Base-by-base conservation (phyloP, 2,329 filamentous ascomycete species). In the Phaeoacremonium minimum region DNA sequence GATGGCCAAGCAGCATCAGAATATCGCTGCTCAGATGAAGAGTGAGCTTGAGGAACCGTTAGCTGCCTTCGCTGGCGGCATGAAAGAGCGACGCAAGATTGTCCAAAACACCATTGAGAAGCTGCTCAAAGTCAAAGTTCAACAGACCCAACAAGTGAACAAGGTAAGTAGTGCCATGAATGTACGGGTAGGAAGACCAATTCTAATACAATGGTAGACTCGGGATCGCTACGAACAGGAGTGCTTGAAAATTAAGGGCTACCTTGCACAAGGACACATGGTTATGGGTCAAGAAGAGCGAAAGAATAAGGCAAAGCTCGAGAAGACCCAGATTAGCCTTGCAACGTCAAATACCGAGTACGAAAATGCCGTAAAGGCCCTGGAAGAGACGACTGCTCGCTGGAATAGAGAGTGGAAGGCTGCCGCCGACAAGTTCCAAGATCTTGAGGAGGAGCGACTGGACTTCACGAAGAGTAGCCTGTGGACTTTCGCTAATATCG, bases 321-420 rank as follows among this genome's bases (percentile, higher is more conserved):
- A 98, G 62, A 98, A 98, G 75, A 97, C 93, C 2, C 93, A 98
- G 59, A 93, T 96, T 51, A 94, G 90, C 53, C 76, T 98, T 41
- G 90, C 90, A 1, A 82, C 83, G 7, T 90, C 90, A 42, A 97
- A 94, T 63, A 83, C 80, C 30, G 93, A 97, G 52, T 98, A 98
- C 57, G 91, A 98, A 60, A 79, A 80, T 35, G 89, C 93, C 1
- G 85, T 98, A 41, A 97, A 97, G 61, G 75, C 87, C 2, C 74
- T 98, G 5, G 91, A 98, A 56, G 93, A 97, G 49, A 98, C 93
- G 0, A 98, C 93, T 1, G 85, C 80, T 5, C 77, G 91, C 37
- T 98, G 93, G 93, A 98, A 98, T 57, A 78, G 91, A 51, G 93
- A 98, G 59, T 98, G 93, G 93, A 98, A 97, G 64, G 81, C 87